Percentiles rank a stretch among this genome's conserved stretches.
Conservation (phyloP, 192 early-diverging fungal species). For the Haplosporangium gracile region DNA sequence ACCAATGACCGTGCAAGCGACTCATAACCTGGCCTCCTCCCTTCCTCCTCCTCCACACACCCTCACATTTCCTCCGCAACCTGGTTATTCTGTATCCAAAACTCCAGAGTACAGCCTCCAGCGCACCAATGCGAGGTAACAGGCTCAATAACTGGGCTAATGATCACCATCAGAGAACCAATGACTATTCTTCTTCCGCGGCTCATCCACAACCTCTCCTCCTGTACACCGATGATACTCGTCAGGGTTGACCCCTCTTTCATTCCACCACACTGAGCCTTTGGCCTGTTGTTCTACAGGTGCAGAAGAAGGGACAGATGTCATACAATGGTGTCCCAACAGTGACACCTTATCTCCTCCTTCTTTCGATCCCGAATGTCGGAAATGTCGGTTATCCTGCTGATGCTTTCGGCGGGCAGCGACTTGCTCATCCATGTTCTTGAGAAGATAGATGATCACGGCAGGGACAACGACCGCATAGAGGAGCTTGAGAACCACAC, state of each 20-base stretch:
- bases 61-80: too few species aligned
- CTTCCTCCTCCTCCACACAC: too few species aligned
- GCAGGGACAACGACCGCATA: slow-evolving; percentile 37
- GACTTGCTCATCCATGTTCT: not conserved
- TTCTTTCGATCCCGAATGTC: too few species aligned
- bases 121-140: too few species aligned
- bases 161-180: not conserved
- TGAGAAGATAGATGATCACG: slow-evolving; percentile 24
- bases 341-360: too few species aligned
- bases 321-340: not conserved
- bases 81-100: too few species aligned
- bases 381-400: not conserved
- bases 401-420: not conserved
- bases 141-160: not conserved
- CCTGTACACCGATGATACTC: not conserved
- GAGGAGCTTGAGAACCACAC: slow-evolving; percentile 27
- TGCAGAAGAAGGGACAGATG: not conserved
- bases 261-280: not conserved
- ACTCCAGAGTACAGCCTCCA: too few species aligned
- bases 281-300: not conserved
- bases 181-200: not conserved
- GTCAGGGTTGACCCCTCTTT: not conserved
- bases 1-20: too few species aligned
- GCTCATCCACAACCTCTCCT: not conserved
- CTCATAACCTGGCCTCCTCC: too few species aligned